Base-by-base conservation (phyloP, 192 early-diverging fungal genomes). In the Endogone sp. region DNA sequence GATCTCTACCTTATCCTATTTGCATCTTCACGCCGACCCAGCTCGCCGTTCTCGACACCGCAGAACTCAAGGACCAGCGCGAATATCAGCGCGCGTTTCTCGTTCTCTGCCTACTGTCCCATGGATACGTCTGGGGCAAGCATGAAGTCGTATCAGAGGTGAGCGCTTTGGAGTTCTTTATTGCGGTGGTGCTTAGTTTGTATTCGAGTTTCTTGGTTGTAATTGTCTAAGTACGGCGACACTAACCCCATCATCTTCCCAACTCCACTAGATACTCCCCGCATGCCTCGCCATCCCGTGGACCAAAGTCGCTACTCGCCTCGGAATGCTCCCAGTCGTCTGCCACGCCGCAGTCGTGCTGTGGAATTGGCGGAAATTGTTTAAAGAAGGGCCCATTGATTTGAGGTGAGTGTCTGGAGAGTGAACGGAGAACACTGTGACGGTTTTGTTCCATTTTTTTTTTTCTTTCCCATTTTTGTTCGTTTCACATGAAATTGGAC, bases 331-430 rank as follows among this genome's bases (percentile, higher is more conserved):
- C 55, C 96, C 95, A 3, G 90, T 98, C 3, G 78, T 93, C 29
- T 92, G 91, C 72, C 95, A 95, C 67, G 91, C 95, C 0, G 86
- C 88, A 6, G 90, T 94, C 16, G 92, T 90, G 29, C 80, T 94
- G 70, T 98, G 93, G 92, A 98, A 98, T 84, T 98, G 90, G 81
- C 81, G 85, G 62, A 75, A 93, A n/a, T 75, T 98, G n/a, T 93
- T 94, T 76, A 84, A 88, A 25, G 74, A 91, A 26, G 93, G 89
- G 10, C 86, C 88, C 4, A 84, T 89, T 75, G 86, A 91, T 71
- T 68, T 93, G 62, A 86, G 81, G 90, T 90, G 77, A 72, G 71
- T 63, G 60, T 22, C 26, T 2, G 11, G 25, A n/a, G n/a, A n/a
- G 20, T 57, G 2, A 22, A 60, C 70, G 3, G 25, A 66, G 26